Conservation (phyloP, 345 rosid genomes). For the Melaleuca alternifolia region DNA sequence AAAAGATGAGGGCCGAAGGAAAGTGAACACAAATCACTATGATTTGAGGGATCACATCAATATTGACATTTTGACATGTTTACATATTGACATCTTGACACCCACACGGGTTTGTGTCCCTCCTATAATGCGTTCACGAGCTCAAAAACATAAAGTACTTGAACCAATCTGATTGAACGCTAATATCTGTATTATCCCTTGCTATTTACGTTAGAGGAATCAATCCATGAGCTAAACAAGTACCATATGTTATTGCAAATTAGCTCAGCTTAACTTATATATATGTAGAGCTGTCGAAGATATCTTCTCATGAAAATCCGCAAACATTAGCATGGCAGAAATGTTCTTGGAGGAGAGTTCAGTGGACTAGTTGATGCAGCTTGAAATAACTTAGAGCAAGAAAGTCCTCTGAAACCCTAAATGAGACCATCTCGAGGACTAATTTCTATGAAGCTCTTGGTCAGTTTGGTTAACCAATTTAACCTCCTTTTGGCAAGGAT, state of each 20-base stretch:
- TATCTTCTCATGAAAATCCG: not conserved
- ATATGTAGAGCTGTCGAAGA: not conserved
- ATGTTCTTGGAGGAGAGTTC: not conserved
- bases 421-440: not conserved
- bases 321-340: not conserved
- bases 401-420: not conserved
- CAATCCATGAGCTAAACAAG: not conserved
- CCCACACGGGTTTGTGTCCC: not conserved
- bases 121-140: not conserved
- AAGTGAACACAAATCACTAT: not conserved
- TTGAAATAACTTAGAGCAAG: not conserved
- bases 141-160: not conserved
- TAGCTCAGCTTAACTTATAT: not conserved
- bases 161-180: not conserved
- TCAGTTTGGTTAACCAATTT: not conserved
- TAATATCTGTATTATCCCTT: not conserved
- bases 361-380: not conserved
- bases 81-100: not conserved
- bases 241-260: not conserved
- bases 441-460: not conserved
- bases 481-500: not conserved
- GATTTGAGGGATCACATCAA: not conserved
- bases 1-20: not conserved
- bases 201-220: not conserved
- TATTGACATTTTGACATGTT: not conserved